Conservation (phyloP, 805 yeast species). For the Lipomyces lipofer region DNA sequence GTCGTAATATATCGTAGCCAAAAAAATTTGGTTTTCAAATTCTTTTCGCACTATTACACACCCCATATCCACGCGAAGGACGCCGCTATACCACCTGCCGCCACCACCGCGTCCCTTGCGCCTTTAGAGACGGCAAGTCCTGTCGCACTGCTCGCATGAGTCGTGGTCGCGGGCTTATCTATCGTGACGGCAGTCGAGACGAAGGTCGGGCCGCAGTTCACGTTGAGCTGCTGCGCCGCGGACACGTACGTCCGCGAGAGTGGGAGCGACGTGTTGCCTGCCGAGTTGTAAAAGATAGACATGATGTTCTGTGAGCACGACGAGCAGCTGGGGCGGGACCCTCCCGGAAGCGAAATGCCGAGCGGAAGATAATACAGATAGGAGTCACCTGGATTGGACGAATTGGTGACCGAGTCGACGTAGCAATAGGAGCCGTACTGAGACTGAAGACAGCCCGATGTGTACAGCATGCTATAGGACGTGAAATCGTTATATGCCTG, state of each 20-base stretch:
- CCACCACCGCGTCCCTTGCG: constrained; percentile 1
- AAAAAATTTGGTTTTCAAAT: neutral
- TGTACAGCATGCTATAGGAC: constrained; percentile 34
- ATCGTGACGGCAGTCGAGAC: constrained; percentile 11
- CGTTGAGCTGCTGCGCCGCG: constrained; percentile 33
- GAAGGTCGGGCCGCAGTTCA: constrained; percentile 28
- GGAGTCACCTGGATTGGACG: constrained; percentile 32
- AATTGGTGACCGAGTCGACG: constrained; percentile 33
- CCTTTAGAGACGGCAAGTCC: neutral
- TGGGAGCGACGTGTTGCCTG: constrained; percentile 32
- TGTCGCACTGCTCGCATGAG: constrained; percentile 2
- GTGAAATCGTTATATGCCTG: constrained; percentile 36
- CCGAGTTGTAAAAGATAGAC: constrained; percentile 33
- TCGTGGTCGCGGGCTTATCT: constrained; percentile 3
- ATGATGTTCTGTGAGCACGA: constrained; percentile 34
- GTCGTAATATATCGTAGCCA: neutral
- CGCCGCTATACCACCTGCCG: neutral
- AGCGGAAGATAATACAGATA: constrained; percentile 38
- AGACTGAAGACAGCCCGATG: constrained; percentile 36
- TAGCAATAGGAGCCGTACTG: constrained; percentile 35
- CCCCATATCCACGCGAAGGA: constrained; percentile 14
- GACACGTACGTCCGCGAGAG: constrained; percentile 36
- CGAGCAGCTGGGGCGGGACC: constrained; percentile 32
- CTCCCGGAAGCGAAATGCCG: constrained; percentile 35
- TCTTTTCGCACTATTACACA: constrained; percentile 3